phyloP scores from a whole-genome alignment of 352 stramenopile species.

The Lagenidium giganteum region DNA sequence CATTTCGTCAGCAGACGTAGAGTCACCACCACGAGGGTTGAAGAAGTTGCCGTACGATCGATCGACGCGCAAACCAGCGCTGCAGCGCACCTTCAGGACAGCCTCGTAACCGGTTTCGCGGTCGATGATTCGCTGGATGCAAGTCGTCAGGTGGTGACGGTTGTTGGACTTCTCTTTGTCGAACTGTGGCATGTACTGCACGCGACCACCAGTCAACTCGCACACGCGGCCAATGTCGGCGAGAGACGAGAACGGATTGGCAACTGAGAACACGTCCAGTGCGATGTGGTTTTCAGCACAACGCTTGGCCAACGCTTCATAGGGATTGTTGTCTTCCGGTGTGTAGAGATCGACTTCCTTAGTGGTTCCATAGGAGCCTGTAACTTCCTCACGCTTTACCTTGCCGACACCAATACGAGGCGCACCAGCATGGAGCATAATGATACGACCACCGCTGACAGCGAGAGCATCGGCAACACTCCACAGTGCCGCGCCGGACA shows the following conservation, averaged over 20 bases:
- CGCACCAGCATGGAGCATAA: conserved; percentile 73
- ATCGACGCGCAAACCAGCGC: conserved; percentile 76
- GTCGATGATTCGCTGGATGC: conserved; percentile 66
- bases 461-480: conserved; percentile 72
- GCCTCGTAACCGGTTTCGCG: conserved; percentile 80
- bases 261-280: conserved; percentile 82
- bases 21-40: conserved; percentile 46
- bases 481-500: conserved; percentile 69
- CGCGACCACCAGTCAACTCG: conserved; percentile 80
- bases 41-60: conserved; percentile 84
- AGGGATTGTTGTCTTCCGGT: conserved; percentile 57
- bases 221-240: conserved; percentile 76
- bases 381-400: conserved; percentile 77
- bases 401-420: conserved; percentile 70
- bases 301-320: conserved; percentile 55
- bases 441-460: conserved; percentile 54
- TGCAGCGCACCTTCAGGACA: conserved; percentile 87
- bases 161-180: conserved; percentile 82
- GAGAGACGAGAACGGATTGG: conserved; percentile 78
- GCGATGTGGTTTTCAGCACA: conserved; percentile 81
- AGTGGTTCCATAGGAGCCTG: conserved; percentile 73
- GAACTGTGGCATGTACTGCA: conserved; percentile 85
- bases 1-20: conserved; percentile 76
- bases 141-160: conserved; percentile 68
- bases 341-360: conserved; percentile 86